A percentile compares a stretch with the other conserved stretches of the same genome.
phyloP scores from a whole-genome alignment of 139 green algal genomes.

The Ostreobium quekettii region DNA sequence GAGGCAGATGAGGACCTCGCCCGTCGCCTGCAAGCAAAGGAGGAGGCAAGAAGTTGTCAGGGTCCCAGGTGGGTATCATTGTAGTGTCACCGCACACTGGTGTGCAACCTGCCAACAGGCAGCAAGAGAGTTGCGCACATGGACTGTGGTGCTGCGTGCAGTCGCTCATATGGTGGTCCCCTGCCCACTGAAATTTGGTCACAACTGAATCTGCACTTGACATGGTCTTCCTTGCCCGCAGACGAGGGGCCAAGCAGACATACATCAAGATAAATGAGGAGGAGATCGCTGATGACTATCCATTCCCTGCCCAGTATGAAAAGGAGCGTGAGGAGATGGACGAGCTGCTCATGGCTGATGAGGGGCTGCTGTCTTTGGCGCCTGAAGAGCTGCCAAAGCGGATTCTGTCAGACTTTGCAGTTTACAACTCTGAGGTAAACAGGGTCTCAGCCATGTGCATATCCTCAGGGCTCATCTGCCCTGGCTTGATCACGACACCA shows the following conservation, averaged over 20 bases:
- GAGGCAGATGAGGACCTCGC: slow-evolving; percentile 69
- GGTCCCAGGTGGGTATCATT: neutral
- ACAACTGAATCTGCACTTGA: too few relatives aligned
- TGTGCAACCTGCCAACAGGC: too few relatives aligned
- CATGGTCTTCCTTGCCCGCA: too few relatives aligned
- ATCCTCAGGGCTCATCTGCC: neutral
- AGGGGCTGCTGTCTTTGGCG: slow-evolving; percentile 52
- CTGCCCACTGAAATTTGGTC: too few relatives aligned
- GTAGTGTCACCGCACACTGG: neutral
- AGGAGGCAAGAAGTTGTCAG: slow-evolving; percentile 39
- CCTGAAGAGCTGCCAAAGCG: slow-evolving; percentile 67
- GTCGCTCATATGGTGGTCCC: too few relatives aligned
- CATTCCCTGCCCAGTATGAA: slow-evolving; percentile 68
- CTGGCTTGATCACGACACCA: too few relatives aligned
- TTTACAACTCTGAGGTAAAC: slow-evolving; percentile 75
- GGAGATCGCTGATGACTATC: slow-evolving; percentile 95
- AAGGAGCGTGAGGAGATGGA: slow-evolving; percentile 77
- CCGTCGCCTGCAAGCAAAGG: slow-evolving; percentile 65
- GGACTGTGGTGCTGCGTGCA: too few relatives aligned
- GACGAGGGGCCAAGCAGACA: slow-evolving; percentile 5
- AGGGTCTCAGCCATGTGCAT: neutral
- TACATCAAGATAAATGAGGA: slow-evolving; percentile 85
- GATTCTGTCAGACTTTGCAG: slow-evolving; percentile 66
- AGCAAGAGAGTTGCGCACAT: too few relatives aligned
- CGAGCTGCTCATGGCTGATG: slow-evolving; percentile 76